Conservation (phyloP, 1,284 basidiomycete species). For the Moesziomyces sp. region DNA sequence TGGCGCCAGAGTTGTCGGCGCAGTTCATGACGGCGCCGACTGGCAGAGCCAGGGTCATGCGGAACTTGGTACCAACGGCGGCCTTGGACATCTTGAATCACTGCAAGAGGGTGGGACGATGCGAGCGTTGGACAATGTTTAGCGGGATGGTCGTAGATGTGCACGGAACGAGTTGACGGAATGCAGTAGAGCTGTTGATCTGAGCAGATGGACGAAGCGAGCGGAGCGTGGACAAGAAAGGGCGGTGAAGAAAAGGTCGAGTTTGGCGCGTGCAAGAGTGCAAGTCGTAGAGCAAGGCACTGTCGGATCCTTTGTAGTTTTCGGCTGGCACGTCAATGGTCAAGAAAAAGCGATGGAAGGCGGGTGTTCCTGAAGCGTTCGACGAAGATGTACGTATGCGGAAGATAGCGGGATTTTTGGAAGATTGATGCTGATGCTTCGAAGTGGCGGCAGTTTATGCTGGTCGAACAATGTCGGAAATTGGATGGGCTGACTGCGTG, state of each 20-base stretch:
- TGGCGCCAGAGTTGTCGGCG: constrained; percentile 99
- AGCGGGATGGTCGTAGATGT: constrained; percentile 9
- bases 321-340: too few species aligned
- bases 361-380: too few species aligned
- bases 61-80: constrained; percentile 90
- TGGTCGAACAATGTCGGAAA: not conserved
- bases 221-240: not conserved
- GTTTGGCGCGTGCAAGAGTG: too few species aligned
- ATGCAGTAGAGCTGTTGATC: constrained; percentile 13
- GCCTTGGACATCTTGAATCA: constrained; percentile 65
- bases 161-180: not conserved
- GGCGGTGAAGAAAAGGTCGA: too few species aligned
- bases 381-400: too few species aligned
- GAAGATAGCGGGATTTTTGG: too few species aligned
- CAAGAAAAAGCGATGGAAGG: too few species aligned
- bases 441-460: not conserved
- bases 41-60: constrained; percentile 81
- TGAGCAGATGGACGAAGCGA: not conserved
- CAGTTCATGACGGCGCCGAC: constrained; percentile 99
- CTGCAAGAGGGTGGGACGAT: constrained; percentile 12
- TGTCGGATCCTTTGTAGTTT: too few species aligned
- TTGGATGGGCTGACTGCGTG: not conserved
- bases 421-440: too few species aligned
- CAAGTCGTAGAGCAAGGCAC: too few species aligned
- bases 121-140: constrained; percentile 2